Conservation (phyloP, 1,284 basidiomycete genomes). For the Ceratobasidium sp. region DNA sequence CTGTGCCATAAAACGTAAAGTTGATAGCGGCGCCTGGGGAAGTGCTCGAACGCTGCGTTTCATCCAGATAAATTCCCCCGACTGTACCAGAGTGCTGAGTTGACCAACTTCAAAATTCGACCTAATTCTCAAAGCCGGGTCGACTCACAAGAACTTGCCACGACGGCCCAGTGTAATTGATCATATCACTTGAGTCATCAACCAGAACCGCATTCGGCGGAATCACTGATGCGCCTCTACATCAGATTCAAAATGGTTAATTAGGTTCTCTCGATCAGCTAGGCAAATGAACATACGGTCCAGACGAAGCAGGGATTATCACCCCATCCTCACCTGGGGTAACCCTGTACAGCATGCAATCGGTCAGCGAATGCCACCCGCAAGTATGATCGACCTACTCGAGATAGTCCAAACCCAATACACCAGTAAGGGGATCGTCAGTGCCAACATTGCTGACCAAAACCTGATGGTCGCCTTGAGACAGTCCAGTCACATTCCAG, state of each 20-base stretch:
- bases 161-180: background rate
- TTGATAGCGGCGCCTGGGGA: background rate
- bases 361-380: too few relatives aligned
- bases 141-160: background rate
- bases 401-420: constrained; percentile 2
- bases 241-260: background rate
- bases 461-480: constrained; percentile 6
- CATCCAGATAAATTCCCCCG: background rate
- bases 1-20: constrained; percentile 4
- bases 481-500: background rate
- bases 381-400: background rate
- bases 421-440: background rate
- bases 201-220: background rate
- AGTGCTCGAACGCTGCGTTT: background rate
- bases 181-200: background rate
- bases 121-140: too few relatives aligned
- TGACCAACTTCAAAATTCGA: too few relatives aligned
- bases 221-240: background rate
- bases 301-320: background rate
- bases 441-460: background rate
- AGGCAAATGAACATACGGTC: background rate
- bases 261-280: background rate
- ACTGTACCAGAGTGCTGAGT: too few relatives aligned
- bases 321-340: background rate
- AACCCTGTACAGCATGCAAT: background rate